A percentile compares a stretch with the other conserved stretches of the same genome.
Evolutionary conservation across 768 basidiomycete species (phyloP).

Genomic region (Kwoniella newhampshirensis): DNA sequence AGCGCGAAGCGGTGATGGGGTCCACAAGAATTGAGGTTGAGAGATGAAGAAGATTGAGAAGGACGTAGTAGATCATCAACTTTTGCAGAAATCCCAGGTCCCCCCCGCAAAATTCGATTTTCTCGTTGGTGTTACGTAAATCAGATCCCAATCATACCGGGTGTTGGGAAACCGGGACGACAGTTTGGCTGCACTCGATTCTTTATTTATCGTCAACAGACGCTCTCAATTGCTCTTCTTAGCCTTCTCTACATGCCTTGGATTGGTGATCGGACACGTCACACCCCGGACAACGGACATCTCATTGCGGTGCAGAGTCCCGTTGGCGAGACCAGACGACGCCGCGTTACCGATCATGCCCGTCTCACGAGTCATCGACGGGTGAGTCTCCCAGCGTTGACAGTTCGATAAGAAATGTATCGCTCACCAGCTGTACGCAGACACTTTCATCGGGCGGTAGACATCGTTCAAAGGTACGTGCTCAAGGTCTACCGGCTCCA

Average conservation of each 20-base stretch:
- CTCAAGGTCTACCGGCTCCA: neutral
- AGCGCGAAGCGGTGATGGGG: neutral
- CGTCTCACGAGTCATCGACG: conserved; percentile 19
- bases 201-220: too few relatives aligned
- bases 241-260: too few relatives aligned
- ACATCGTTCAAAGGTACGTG: conserved; percentile 72
- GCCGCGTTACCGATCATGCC: neutral
- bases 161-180: too few relatives aligned
- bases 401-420: neutral
- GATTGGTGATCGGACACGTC: too few relatives aligned
- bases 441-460: conserved; percentile 90
- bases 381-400: conserved; percentile 14
- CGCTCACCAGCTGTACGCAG: conserved; percentile 25
- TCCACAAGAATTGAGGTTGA: neutral
- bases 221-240: too few relatives aligned
- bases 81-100: too few relatives aligned
- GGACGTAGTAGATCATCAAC: too few relatives aligned
- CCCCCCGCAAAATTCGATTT: too few relatives aligned
- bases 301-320: neutral
- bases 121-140: too few relatives aligned
- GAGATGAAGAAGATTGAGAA: neutral
- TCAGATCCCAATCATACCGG: too few relatives aligned
- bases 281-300: too few relatives aligned
- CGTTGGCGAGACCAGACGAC: neutral
- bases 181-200: too few relatives aligned